Conservation (phyloP, 768 basidiomycete species). For the Udeniomyces megalosporus region DNA sequence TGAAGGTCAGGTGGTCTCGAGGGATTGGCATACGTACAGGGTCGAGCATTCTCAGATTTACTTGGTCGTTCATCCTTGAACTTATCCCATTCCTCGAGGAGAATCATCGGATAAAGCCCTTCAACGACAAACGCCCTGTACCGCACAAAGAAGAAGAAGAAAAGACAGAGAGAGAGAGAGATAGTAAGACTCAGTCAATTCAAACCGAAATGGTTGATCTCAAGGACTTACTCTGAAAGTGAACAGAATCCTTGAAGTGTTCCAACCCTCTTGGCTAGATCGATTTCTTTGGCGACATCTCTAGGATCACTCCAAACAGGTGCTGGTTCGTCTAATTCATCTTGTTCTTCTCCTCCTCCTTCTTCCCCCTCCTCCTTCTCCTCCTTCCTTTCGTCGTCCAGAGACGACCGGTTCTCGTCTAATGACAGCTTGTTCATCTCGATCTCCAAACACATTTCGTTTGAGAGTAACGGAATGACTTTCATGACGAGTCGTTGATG, state of each 20-base stretch:
- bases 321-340: slow-evolving; percentile 32
- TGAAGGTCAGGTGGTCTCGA: neutral
- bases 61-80: slow-evolving; percentile 38
- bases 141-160: neutral
- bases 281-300: slow-evolving; percentile 26
- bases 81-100: slow-evolving; percentile 75
- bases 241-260: slow-evolving; percentile 60
- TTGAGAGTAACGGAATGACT: slow-evolving; percentile 55
- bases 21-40: slow-evolving; percentile 39
- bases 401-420: neutral
- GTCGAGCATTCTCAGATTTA: slow-evolving; percentile 71
- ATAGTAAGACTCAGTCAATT: slow-evolving; percentile 38
- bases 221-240: too few species aligned
- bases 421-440: slow-evolving; percentile 7
- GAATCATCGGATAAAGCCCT: slow-evolving; percentile 62
- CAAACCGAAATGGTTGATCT: too few species aligned
- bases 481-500: slow-evolving; percentile 62
- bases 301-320: slow-evolving; percentile 18
- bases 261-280: slow-evolving; percentile 39
- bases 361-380: slow-evolving; percentile 35
- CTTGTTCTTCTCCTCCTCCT: slow-evolving; percentile 38
- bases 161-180: neutral
- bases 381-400: neutral
- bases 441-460: slow-evolving; percentile 14
- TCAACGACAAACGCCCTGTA: slow-evolving; percentile 64